A percentile compares a stretch with the other conserved stretches of the same genome.
Conservation (phyloP, 1,284 basidiomycete species). For the Cryptococcus sp. region DNA sequence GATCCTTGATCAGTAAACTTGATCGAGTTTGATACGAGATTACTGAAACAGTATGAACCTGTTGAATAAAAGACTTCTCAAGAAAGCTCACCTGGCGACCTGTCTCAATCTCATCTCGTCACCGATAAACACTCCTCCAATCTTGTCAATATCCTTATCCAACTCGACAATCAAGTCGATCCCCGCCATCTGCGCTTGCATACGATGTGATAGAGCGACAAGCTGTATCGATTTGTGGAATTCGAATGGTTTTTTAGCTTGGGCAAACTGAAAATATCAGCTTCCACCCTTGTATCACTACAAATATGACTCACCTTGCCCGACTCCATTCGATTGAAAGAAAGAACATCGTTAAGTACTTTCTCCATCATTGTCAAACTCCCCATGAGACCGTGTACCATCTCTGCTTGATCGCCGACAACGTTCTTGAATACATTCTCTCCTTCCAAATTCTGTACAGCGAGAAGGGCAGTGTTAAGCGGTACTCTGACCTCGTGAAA, state of each 20-base stretch:
- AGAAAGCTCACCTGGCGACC: slow-evolving; percentile 60
- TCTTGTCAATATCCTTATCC: slow-evolving; percentile 68
- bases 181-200: slow-evolving; percentile 67
- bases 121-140: slow-evolving; percentile 52
- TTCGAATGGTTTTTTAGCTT: slow-evolving; percentile 60
- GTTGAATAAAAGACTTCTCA: neutral
- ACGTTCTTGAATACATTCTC: slow-evolving; percentile 45
- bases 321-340: slow-evolving; percentile 50
- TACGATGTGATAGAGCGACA: slow-evolving; percentile 67
- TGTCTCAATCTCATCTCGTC: slow-evolving; percentile 66
- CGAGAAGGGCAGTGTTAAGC: slow-evolving; percentile 79
- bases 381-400: slow-evolving; percentile 58
- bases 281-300: neutral
- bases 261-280: slow-evolving; percentile 15
- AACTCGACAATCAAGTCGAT: slow-evolving; percentile 65
- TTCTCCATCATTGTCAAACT: slow-evolving; percentile 70
- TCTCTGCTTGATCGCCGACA: slow-evolving; percentile 35
- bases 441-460: slow-evolving; percentile 83
- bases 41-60: slow-evolving; percentile 16
- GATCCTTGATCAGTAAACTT: slow-evolving; percentile 68
- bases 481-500: slow-evolving; percentile 73
- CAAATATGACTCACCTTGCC: slow-evolving; percentile 29
- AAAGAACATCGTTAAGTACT: slow-evolving; percentile 78
- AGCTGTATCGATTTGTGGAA: slow-evolving; percentile 79
- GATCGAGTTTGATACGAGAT: slow-evolving; percentile 49